phyloP scores from a whole-genome alignment of 495 filamentous ascomycete genomes.

The Clavariopsis aquatica region DNA sequence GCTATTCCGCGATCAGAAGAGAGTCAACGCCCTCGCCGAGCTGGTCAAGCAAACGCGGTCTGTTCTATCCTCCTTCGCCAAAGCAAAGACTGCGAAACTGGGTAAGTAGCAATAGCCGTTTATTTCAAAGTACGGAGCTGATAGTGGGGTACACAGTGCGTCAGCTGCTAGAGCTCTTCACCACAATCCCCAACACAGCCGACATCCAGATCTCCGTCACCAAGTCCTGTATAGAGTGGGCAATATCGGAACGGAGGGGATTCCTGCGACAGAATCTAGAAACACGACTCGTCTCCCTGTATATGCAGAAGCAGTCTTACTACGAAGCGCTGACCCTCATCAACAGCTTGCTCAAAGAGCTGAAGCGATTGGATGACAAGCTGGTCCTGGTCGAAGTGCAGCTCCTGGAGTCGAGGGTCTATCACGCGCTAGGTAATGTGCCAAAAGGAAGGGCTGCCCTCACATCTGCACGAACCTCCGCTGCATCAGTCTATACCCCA shows the following conservation, averaged over 20 bases:
- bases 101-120: slow-evolving; percentile 58
- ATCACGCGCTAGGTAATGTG: slow-evolving; percentile 95
- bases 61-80: slow-evolving; percentile 90
- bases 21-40: slow-evolving; percentile 76
- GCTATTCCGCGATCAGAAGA: slow-evolving; percentile 87
- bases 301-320: slow-evolving; percentile 95
- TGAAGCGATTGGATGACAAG: slow-evolving; percentile 98
- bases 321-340: slow-evolving; percentile 96
- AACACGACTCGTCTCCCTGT: slow-evolving; percentile 86
- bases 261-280: slow-evolving; percentile 98
- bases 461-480: slow-evolving; percentile 89
- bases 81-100: slow-evolving; percentile 98
- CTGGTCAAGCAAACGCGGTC: slow-evolving; percentile 88
- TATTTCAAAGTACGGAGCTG: not conserved
- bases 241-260: slow-evolving; percentile 82
- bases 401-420: slow-evolving; percentile 92
- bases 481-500: slow-evolving; percentile 94
- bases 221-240: slow-evolving; percentile 99
- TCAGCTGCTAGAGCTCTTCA: slow-evolving; percentile 93
- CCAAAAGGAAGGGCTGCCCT: slow-evolving; percentile 94
- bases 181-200: slow-evolving; percentile 85
- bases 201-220: slow-evolving; percentile 92
- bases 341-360: slow-evolving; percentile 89
- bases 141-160: slow-evolving; percentile 63
- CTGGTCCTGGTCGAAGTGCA: slow-evolving; percentile 98